These are phyloP conservation scores for Polysphondylium violaceum DNA, from an alignment of 78 protist genomes.

Conservation along the genomic window DNA sequence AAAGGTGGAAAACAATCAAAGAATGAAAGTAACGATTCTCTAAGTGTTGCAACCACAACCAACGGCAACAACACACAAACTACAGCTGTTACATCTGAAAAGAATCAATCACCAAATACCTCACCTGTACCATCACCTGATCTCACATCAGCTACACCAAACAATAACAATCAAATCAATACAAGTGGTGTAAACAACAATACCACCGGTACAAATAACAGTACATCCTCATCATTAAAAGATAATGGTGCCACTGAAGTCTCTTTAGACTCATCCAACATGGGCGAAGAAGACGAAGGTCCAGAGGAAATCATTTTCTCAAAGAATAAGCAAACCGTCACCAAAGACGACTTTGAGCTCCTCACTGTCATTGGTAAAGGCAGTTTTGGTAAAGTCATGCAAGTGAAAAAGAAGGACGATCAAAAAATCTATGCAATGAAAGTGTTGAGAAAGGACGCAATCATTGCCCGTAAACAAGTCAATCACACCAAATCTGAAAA, in stretches of 20 bases:
- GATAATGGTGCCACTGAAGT: conserved; percentile 7
- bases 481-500: conserved; percentile 95
- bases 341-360: conserved; percentile 91
- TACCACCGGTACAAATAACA: background rate
- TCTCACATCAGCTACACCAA: conserved; percentile 22
- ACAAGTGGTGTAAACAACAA: background rate
- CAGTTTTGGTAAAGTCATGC: conserved; percentile 89
- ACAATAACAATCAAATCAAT: background rate
- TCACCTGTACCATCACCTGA: background rate
- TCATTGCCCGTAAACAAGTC: conserved; percentile 85
- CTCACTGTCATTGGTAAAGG: conserved; percentile 93
- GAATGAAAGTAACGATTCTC: background rate
- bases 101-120: background rate
- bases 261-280: conserved; percentile 7
- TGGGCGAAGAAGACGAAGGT: conserved; percentile 57
- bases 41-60: conserved; percentile 10
- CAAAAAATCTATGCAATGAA: conserved; percentile 93
- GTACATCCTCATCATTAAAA: conserved; percentile 3
- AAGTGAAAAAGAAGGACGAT: conserved; percentile 86
- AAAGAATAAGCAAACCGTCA: conserved; percentile 66
- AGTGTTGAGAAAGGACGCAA: conserved; percentile 86
- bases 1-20: background rate
- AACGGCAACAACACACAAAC: background rate
- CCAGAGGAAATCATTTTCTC: conserved; percentile 77
- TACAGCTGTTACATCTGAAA: background rate